A percentile compares a stretch with the other conserved stretches of the same genome.
phyloP scores from a whole-genome alignment of 1,284 basidiomycete species.

The Sporisorium iseilematis-ciliati region DNA sequence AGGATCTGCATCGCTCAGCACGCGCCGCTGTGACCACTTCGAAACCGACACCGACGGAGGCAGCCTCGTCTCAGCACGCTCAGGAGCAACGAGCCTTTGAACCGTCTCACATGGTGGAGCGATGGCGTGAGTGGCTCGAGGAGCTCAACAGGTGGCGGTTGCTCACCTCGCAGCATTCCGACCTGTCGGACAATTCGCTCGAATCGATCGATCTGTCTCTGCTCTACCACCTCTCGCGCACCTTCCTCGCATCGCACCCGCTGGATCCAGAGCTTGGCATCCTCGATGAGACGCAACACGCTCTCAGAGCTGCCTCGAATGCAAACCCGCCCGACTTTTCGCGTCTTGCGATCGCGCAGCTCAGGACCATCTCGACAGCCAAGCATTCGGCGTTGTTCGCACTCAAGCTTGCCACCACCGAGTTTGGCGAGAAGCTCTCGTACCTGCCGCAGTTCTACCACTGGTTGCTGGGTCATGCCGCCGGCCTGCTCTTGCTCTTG shows the following conservation, averaged over 20 bases:
- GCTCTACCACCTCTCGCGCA: conserved; percentile 52
- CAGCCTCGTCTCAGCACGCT: neutral
- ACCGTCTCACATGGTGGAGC: conserved; percentile 38
- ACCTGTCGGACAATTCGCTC: conserved; percentile 41
- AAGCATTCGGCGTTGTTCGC: conserved; percentile 55
- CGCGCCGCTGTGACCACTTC: conserved; percentile 19
- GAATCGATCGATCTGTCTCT: conserved; percentile 46
- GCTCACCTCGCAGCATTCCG: conserved; percentile 47
- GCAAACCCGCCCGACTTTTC: conserved; percentile 35
- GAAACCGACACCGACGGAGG: conserved; percentile 11
- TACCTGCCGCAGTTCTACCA: conserved; percentile 62
- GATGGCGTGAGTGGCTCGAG: conserved; percentile 52
- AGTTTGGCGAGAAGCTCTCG: conserved; percentile 56
- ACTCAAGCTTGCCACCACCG: conserved; percentile 48
- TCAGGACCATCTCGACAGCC: conserved; percentile 53
- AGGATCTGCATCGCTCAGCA: conserved; percentile 44
- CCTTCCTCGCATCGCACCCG: conserved; percentile 49
- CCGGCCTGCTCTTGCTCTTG: conserved; percentile 53
- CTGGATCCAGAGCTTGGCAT: conserved; percentile 47
- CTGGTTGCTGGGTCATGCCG: conserved; percentile 58
- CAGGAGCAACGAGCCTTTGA: conserved; percentile 17
- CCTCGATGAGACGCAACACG: conserved; percentile 46
- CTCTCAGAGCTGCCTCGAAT: conserved; percentile 34
- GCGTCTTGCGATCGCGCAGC: conserved; percentile 44
- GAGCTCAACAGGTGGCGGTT: conserved; percentile 53